Percentiles rank a stretch among this genome's conserved stretches.
These are phyloP conservation scores for Pyrus hybrid DNA, from an alignment of 331 rosid species.

Conservation along the genomic window DNA sequence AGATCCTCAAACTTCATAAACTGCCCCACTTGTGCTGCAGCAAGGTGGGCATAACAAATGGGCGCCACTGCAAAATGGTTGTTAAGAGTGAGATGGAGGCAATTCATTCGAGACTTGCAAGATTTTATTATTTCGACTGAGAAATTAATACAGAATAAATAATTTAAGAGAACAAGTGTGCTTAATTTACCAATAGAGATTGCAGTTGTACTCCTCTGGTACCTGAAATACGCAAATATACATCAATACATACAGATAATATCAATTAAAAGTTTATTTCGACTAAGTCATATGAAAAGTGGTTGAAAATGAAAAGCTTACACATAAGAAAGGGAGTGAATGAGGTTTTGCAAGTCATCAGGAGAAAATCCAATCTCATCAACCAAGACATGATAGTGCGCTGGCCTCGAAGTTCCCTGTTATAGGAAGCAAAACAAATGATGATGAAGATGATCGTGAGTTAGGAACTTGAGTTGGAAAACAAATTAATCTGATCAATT, in stretches of 20 bases:
- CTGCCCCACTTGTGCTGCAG: conserved; percentile 78
- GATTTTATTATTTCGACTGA: background rate
- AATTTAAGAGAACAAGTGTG: background rate
- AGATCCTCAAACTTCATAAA: conserved; percentile 69
- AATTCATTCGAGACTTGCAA: background rate
- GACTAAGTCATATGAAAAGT: background rate
- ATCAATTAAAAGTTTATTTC: background rate
- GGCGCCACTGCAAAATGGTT: conserved; percentile 66
- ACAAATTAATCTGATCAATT: background rate
- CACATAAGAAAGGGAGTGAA: conserved; percentile 73
- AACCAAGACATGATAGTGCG: conserved; percentile 77
- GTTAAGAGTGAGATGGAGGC: background rate
- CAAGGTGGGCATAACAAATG: conserved; percentile 83
- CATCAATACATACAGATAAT: background rate
- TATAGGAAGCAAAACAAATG: conserved; percentile 1
- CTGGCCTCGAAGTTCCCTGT: conserved; percentile 92
- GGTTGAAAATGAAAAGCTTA: conserved; percentile 32
- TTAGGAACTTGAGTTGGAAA: background rate
- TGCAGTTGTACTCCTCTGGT: conserved; percentile 83
- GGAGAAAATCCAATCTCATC: conserved; percentile 91
- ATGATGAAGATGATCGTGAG: background rate
- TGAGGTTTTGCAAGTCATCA: conserved; percentile 68
- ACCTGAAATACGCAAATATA: conserved; percentile 39
- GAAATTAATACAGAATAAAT: background rate
- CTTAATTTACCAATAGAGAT: conserved; percentile 59